Evolutionary conservation across 805 yeast species (phyloP).

Genomic region (Zygosaccharomyces gambellarensis): DNA sequence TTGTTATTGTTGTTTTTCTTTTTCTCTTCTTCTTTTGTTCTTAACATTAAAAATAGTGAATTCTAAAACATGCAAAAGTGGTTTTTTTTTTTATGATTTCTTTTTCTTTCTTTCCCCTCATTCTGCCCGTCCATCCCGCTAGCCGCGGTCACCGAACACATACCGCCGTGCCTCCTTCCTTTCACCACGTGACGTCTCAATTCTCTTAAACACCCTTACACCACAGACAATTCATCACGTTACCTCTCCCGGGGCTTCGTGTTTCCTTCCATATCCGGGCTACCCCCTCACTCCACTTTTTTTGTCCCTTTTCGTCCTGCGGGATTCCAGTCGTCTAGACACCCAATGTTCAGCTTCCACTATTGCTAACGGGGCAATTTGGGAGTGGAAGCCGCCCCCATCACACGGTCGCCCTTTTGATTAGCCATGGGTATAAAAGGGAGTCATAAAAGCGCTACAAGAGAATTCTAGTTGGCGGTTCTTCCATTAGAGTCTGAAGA

Average conservation of each 20-base stretch:
- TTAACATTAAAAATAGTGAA: no score
- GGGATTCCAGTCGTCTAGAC: conserved; percentile 5
- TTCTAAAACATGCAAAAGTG: no score
- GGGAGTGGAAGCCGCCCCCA: conserved; percentile 2
- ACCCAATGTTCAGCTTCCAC: not conserved
- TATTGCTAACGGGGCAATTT: not conserved
- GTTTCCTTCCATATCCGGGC: not conserved
- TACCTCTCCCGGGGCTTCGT: not conserved
- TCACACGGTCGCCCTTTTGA: conserved; percentile 2
- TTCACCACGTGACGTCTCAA: no score
- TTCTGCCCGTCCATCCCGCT: no score
- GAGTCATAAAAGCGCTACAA: not conserved
- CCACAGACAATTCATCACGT: not conserved
- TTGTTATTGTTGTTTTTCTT: no score
- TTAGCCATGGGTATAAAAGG: not conserved
- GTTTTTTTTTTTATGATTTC: no score
- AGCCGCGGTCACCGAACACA: no score
- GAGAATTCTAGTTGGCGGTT: not conserved
- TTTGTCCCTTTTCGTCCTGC: not conserved
- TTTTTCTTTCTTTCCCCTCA: no score
- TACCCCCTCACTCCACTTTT: conserved; percentile 8
- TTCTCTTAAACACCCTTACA: not conserved
- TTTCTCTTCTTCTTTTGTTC: no score
- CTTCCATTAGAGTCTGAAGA: not conserved
- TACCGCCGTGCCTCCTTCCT: no score